These are phyloP conservation scores for Pythium aquatile DNA, from an alignment of 352 stramenopile species.

Conservation along the genomic window DNA sequence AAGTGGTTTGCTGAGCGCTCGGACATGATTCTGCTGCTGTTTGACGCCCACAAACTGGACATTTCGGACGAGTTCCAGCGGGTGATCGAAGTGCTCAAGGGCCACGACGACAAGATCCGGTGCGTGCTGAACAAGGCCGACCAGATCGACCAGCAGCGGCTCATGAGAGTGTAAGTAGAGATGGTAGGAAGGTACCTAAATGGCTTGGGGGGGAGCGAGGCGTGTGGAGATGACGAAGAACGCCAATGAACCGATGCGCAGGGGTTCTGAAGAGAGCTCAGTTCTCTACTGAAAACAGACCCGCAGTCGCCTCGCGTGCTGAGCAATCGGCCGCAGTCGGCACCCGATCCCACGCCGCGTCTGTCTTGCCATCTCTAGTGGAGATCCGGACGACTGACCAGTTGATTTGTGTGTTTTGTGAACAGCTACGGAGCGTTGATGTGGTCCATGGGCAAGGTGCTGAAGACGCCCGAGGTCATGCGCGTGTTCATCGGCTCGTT, in stretches of 20 bases:
- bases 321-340: constrained; percentile 3
- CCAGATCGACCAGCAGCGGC: constrained; percentile 96
- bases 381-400: too few species aligned
- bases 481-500: constrained; percentile 98
- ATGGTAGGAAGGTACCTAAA: too few species aligned
- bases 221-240: constrained; percentile 24
- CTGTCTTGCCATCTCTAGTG: too few species aligned
- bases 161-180: constrained; percentile 91
- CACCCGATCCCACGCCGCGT: constrained; percentile 18
- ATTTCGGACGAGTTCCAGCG: constrained; percentile 99
- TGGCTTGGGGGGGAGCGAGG: neutral
- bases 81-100: constrained; percentile 95
- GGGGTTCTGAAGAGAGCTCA: constrained; percentile 39
- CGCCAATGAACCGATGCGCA: constrained; percentile 34
- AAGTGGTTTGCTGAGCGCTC: constrained; percentile 95
- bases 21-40: constrained; percentile 98
- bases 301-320: constrained; percentile 1
- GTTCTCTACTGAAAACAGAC: constrained; percentile 24
- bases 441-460: constrained; percentile 98
- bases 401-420: too few species aligned
- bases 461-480: constrained; percentile 97
- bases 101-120: constrained; percentile 98
- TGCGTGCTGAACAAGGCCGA: constrained; percentile 99
- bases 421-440: constrained; percentile 96
- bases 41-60: constrained; percentile 99